Evolutionary conservation across 2,329 filamentous ascomycete species (phyloP), one percentile per base, ranked within the genome.

Genomic region (Fonsecaea multimorphosa): DNA sequence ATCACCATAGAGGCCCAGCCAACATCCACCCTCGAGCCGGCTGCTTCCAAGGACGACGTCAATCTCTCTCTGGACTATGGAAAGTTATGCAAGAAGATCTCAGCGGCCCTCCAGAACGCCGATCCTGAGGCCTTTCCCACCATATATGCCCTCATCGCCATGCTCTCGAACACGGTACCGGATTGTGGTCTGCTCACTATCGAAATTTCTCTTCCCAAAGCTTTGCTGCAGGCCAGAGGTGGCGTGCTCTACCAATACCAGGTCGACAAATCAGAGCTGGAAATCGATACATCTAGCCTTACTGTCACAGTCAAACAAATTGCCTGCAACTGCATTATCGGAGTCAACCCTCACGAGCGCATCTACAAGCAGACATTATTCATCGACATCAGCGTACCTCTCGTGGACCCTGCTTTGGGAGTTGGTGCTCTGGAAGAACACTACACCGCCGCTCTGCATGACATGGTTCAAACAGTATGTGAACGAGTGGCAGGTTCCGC

Each of bases 291-390:
- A 14, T 59, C 68, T 3, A 64, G 24, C 29, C 59, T 71, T 38
- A 65, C 53, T 52, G 52, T 79, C 64, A 73, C 74, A 1, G 77
- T 83, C 66, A 77, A 80, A 40, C 76, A 77, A 1, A 78, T 83
- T 56, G 74, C 78, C 27, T 80, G 78, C 67, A 74, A 78, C 54
- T 81, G 79, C 70, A 80, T 85, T 32, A 76, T 85, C 64, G 83
- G 83, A 1, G 81, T 85, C n/a, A 84, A 85, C 65, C 76, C 79
- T 1, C 82, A 84, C 67, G 83, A 85, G 73, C 76, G 83, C 22
- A 71, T 81, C 19, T 80, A 83, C 73, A 83, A 83, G 67, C 83
- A 85, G 71, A 77, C 76, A 29, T 80, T 85, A 8, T 76, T 81
- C 65, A 69, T 81, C 54, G 75, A 78, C 34, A 73, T 79, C 72